Conservation (phyloP, 2,329 filamentous ascomycete species). For the Fusarium pininemorale region DNA sequence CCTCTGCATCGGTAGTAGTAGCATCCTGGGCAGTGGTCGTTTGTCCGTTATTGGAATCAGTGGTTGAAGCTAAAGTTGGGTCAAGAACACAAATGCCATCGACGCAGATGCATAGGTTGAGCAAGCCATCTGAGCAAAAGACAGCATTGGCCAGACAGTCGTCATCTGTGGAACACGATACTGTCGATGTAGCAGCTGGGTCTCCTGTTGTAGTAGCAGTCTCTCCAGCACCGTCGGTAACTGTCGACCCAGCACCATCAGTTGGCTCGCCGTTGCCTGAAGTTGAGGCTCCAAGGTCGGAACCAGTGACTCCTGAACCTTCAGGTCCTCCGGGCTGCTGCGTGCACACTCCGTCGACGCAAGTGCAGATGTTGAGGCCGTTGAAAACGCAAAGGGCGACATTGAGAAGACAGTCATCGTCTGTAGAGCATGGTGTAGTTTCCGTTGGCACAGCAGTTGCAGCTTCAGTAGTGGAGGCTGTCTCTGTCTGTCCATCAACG, state of each 20-base stretch:
- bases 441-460: not conserved
- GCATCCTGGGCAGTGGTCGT: not conserved
- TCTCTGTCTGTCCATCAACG: not conserved
- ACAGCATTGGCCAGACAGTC: not conserved
- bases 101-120: not conserved
- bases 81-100: not conserved
- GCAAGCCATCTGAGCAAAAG: not conserved
- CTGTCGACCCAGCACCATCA: not conserved
- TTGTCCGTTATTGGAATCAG: not conserved
- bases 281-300: not conserved
- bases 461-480: not conserved
- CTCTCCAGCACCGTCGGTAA: not conserved
- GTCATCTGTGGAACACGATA: not conserved
- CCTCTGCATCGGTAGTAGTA: not conserved
- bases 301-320: not conserved
- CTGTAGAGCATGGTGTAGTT: not conserved
- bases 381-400: not conserved
- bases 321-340: not conserved
- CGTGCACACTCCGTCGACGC: constrained; percentile 4
- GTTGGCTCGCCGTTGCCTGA: not conserved
- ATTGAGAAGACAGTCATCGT: constrained; percentile 3
- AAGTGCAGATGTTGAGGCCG: constrained; percentile 1
- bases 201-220: not conserved
- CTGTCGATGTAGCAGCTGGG: not conserved
- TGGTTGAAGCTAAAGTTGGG: not conserved